phyloP scores from a whole-genome alignment of 768 basidiomycete species.

The Suillus subaureus region DNA sequence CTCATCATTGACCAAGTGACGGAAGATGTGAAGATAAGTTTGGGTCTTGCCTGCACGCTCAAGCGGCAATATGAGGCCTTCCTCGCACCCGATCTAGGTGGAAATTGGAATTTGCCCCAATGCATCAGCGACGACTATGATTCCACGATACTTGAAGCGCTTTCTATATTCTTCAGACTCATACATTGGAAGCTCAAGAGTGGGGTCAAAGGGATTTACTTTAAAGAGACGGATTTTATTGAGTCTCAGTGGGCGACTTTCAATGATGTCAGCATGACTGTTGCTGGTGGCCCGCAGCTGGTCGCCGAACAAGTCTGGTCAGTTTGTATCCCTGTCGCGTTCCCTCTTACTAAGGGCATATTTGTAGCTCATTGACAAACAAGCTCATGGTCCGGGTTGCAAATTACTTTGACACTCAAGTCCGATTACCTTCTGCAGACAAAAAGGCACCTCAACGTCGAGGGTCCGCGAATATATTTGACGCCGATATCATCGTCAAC shows the following conservation, averaged over 20 bases:
- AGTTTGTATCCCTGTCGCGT: slow-evolving; percentile 25
- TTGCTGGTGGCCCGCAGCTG: slow-evolving; percentile 82
- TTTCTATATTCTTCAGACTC: slow-evolving; percentile 89
- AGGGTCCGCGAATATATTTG: slow-evolving; percentile 36
- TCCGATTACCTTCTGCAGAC: slow-evolving; percentile 66
- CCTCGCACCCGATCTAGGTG: slow-evolving; percentile 80
- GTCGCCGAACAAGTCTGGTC: slow-evolving; percentile 97
- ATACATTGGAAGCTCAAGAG: slow-evolving; percentile 97
- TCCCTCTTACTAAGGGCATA: neutral
- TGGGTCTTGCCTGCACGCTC: slow-evolving; percentile 92
- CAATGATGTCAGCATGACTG: slow-evolving; percentile 87
- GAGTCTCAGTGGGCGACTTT: slow-evolving; percentile 97
- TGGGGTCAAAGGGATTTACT: slow-evolving; percentile 88
- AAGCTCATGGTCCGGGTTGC: slow-evolving; percentile 91
- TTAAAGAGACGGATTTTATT: slow-evolving; percentile 98
- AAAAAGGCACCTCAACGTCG: slow-evolving; percentile 30
- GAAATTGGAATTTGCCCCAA: slow-evolving; percentile 86
- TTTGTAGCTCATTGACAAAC: slow-evolving; percentile 81
- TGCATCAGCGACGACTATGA: slow-evolving; percentile 94
- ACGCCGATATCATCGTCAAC: slow-evolving; percentile 40
- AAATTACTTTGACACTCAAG: slow-evolving; percentile 94
- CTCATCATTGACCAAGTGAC: slow-evolving; percentile 94
- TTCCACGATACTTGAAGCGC: slow-evolving; percentile 80
- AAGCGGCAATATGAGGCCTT: slow-evolving; percentile 95
- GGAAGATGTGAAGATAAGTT: slow-evolving; percentile 88